phyloP scores from a whole-genome alignment of 1,284 basidiomycete species.

The Trichosporon ovoides region DNA sequence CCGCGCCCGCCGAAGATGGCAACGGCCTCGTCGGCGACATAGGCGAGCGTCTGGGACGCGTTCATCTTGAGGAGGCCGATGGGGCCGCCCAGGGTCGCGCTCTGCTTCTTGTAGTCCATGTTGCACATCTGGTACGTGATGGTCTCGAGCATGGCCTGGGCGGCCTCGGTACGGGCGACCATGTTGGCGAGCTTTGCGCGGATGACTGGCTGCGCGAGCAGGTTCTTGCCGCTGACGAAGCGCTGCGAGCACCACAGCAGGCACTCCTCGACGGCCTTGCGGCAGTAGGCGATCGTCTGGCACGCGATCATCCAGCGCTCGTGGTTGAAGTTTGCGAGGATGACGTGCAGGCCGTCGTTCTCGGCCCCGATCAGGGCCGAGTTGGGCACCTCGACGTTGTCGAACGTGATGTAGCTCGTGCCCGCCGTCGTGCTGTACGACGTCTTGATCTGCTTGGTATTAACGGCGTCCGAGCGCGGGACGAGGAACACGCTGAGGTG shows the following conservation, averaged over 20 bases:
- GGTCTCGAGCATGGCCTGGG: slow-evolving; percentile 82
- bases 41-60: slow-evolving; percentile 40
- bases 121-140: slow-evolving; percentile 88
- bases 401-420: slow-evolving; percentile 80
- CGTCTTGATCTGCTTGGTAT: slow-evolving; percentile 81
- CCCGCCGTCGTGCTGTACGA: slow-evolving; percentile 71
- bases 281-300: slow-evolving; percentile 16
- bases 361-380: slow-evolving; percentile 80
- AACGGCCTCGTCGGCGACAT: slow-evolving; percentile 53
- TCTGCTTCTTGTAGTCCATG: slow-evolving; percentile 69
- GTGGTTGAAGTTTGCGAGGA: slow-evolving; percentile 52
- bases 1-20: slow-evolving; percentile 51
- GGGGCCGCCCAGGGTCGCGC: slow-evolving; percentile 46
- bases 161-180: slow-evolving; percentile 76
- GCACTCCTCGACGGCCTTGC: slow-evolving; percentile 46
- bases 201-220: slow-evolving; percentile 76
- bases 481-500: slow-evolving; percentile 83
- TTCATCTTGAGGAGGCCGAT: slow-evolving; percentile 59
- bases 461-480: slow-evolving; percentile 68
- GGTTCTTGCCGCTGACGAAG: slow-evolving; percentile 75
- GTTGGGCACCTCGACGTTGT: slow-evolving; percentile 77
- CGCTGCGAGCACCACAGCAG: slow-evolving; percentile 66
- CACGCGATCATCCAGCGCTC: slow-evolving; percentile 17
- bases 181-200: slow-evolving; percentile 64
- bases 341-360: slow-evolving; percentile 73